phyloP scores from a whole-genome alignment of 1,139 yeast genomes.

The Lipomyces yarrowii region DNA sequence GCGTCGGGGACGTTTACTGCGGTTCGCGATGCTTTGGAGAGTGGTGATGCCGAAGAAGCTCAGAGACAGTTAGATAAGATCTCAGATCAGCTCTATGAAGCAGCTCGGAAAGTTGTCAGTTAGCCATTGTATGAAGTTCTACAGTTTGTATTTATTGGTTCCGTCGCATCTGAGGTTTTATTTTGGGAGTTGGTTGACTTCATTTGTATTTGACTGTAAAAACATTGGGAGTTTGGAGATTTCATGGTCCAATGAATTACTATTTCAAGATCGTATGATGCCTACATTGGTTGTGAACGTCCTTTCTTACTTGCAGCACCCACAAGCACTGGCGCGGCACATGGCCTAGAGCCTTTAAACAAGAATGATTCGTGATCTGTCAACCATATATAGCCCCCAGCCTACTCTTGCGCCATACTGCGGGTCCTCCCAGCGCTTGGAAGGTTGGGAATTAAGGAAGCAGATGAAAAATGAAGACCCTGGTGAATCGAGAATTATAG shows the following conservation, averaged over 20 bases:
- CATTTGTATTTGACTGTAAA: background rate
- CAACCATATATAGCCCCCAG: no score
- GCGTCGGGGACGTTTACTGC: slow-evolving; percentile 60
- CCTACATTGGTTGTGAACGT: background rate
- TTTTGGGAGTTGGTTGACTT: background rate
- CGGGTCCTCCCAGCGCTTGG: no score
- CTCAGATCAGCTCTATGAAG: slow-evolving; percentile 44
- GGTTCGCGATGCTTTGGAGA: slow-evolving; percentile 63
- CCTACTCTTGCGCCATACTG: no score
- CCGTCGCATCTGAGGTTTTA: background rate
- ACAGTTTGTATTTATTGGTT: background rate
- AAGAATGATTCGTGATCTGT: no score
- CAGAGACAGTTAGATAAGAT: slow-evolving; percentile 57
- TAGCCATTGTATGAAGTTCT: background rate
- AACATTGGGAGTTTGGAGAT: background rate
- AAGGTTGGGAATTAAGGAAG: no score
- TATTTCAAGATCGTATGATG: background rate
- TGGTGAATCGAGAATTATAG: no score
- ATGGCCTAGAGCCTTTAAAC: no score
- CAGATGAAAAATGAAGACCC: no score
- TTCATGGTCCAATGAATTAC: background rate
- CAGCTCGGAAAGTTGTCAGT: slow-evolving; percentile 37
- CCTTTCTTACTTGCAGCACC: no score
- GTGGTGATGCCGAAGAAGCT: slow-evolving; percentile 56
- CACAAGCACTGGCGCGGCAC: background rate